These are phyloP conservation scores for Trametes polyzona DNA, from an alignment of 1,284 basidiomycete genomes.

Conservation along the genomic window DNA sequence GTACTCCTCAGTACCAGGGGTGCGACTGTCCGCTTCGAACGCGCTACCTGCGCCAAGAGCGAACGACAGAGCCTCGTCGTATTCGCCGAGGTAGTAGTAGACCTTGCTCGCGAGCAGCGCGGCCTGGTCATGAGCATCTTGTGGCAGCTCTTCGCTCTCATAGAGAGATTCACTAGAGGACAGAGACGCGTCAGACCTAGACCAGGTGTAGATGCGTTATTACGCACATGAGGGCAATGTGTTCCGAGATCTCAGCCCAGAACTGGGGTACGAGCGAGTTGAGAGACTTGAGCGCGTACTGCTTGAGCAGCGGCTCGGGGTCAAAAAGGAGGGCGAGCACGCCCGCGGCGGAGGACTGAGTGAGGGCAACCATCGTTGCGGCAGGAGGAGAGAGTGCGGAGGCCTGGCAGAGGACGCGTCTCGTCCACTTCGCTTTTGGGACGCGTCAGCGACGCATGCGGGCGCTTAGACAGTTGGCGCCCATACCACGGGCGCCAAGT, in stretches of 20 bases:
- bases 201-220: conserved; percentile 10
- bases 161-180: conserved; percentile 81
- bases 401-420: conserved; percentile 21
- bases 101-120: conserved; percentile 93
- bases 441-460: conserved; percentile 31
- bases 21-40: conserved; percentile 77
- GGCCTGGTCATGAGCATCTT: conserved; percentile 76
- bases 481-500: not conserved
- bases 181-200: conserved; percentile 23
- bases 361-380: conserved; percentile 58
- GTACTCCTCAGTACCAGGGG: conserved; percentile 77
- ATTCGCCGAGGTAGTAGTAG: conserved; percentile 93
- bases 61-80: conserved; percentile 92
- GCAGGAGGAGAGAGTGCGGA: conserved; percentile 18
- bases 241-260: conserved; percentile 97
- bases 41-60: conserved; percentile 87
- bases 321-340: conserved; percentile 88
- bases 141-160: conserved; percentile 77
- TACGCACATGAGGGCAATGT: conserved; percentile 85
- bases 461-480: conserved; percentile 10
- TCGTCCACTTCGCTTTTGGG: conserved; percentile 20
- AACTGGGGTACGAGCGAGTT: conserved; percentile 87
- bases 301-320: conserved; percentile 84
- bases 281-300: conserved; percentile 87
- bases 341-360: conserved; percentile 84